Conservation (phyloP, 345 rosid genomes). For the Adansonia digitata region DNA sequence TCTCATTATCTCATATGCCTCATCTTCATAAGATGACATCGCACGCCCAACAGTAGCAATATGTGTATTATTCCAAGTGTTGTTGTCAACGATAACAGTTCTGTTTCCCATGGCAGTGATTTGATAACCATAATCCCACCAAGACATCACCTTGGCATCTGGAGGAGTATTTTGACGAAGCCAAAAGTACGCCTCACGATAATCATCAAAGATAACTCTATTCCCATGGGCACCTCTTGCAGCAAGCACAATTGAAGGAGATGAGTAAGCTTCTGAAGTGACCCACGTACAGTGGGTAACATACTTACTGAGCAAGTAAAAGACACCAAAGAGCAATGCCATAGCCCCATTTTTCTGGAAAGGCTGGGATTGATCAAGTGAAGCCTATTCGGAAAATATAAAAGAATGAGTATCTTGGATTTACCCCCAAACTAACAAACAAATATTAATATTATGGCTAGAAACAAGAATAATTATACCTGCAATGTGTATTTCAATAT, state of each 20-base stretch:
- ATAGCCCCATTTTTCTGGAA: conserved; percentile 81
- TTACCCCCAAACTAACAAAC: neutral
- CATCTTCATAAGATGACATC: conserved; percentile 96
- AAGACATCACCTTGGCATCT: conserved; percentile 98
- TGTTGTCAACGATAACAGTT: conserved; percentile 97
- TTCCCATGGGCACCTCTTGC: conserved; percentile 99
- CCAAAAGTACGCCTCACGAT: conserved; percentile 99
- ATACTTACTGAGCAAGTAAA: conserved; percentile 84
- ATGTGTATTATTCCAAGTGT: conserved; percentile 99
- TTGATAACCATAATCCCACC: conserved; percentile 99
- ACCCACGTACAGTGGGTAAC: conserved; percentile 98
- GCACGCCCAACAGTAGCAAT: conserved; percentile 99
- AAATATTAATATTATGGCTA: neutral
- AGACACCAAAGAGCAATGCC: conserved; percentile 80
- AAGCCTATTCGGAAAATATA: conserved; percentile 44
- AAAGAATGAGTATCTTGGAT: neutral
- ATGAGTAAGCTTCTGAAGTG: conserved; percentile 98
- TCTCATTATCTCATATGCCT: conserved; percentile 92
- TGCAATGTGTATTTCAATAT: neutral
- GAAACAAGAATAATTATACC: neutral
- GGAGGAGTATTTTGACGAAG: conserved; percentile 93
- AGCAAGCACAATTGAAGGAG: conserved; percentile 96
- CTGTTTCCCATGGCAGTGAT: conserved; percentile 99
- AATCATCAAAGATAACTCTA: conserved; percentile 92
- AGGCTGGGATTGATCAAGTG: conserved; percentile 94